Base-by-base conservation (phyloP, 805 yeast genomes). In the Ogataea ganodermae region DNA sequence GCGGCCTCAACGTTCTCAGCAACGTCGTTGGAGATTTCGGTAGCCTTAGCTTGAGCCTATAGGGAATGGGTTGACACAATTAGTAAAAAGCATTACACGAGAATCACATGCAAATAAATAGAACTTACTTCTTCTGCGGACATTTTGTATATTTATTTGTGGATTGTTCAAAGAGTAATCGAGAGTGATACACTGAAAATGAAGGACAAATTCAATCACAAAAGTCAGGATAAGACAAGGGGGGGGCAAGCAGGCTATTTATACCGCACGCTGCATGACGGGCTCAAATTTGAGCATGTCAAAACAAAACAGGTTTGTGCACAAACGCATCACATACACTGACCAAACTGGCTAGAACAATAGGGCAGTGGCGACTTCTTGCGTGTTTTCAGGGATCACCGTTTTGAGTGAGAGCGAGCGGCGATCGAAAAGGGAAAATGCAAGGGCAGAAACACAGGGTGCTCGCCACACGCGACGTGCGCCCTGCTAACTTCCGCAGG, bases 71-170 rank as follows among this genome's bases (percentile, higher is more conserved):
- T n/a, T n/a, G 31, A 12, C 13, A 12, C 31, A 9, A 28, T 35
- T 35, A 35, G 39, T 22, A 21, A 22, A n/a, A 5, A 6, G 35
- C 6, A n/a, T 14, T 17, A 12, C 20, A 31, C 18, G 9, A 18
- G 20, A 12, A 17, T 14, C 20, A 6, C 6, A 31, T n/a, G 12
- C 12, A 31, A 12, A 14, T 6, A 4, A 35, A 21, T 5, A 6
- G 6, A 12, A 49, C 55, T 33, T 45, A 52, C 54, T 46, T 54
- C 58, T 50, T 54, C 58, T 28, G 58, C 31, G 24, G 58, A 52
- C 56, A 51, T 51, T 36, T 26, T 35, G 21, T 36, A 31, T 30
- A 22, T 39, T 27, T 30, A 27, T 16, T 16, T n/a, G 31, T 24
- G 32, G 7, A 7, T 12, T 26, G 23, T 24, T 24, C 27, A 24